Evolutionary conservation across 352 stramenopile genomes (phyloP).

Genomic region (Phytophthora aleatoria): DNA sequence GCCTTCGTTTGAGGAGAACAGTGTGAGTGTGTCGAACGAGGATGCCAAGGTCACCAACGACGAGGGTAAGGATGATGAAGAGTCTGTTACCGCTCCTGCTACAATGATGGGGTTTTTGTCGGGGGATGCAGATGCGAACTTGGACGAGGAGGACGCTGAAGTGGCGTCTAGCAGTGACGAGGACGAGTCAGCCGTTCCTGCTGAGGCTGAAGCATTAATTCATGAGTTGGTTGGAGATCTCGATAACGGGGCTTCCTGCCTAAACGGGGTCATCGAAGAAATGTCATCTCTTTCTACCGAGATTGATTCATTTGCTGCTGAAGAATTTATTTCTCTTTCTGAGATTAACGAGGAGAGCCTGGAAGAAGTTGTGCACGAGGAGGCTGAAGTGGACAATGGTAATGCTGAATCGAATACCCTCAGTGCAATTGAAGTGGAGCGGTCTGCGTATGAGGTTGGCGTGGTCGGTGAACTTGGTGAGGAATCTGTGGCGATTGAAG

Average conservation of each 20-base stretch:
- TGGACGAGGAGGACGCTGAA: slow-evolving; percentile 10
- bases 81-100: not conserved
- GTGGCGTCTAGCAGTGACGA: not conserved
- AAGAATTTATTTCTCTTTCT: slow-evolving; percentile 4
- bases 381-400: not conserved
- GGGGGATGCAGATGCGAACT: slow-evolving; percentile 2
- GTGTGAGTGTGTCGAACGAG: not conserved
- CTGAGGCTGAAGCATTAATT: slow-evolving; percentile 1
- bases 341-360: slow-evolving; percentile 1
- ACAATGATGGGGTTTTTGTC: not conserved
- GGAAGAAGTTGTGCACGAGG: slow-evolving; percentile 2
- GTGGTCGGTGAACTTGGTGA: slow-evolving; percentile 7
- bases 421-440: slow-evolving; percentile 6
- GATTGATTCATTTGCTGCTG: not conserved
- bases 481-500: slow-evolving; percentile 26
- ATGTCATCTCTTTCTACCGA: not conserved
- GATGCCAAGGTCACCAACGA: not conserved
- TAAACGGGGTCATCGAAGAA: slow-evolving; percentile 9
- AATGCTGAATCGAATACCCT: slow-evolving; percentile 2
- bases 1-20: slow-evolving; percentile 1
- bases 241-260: not conserved
- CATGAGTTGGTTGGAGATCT: slow-evolving; percentile 7
- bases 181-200: slow-evolving; percentile 5
- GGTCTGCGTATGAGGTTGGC: slow-evolving; percentile 10
- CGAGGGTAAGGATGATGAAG: not conserved